phyloP scores from a whole-genome alignment of 2,329 filamentous ascomycete species.

The Paracorniculantispora psalliotae region DNA sequence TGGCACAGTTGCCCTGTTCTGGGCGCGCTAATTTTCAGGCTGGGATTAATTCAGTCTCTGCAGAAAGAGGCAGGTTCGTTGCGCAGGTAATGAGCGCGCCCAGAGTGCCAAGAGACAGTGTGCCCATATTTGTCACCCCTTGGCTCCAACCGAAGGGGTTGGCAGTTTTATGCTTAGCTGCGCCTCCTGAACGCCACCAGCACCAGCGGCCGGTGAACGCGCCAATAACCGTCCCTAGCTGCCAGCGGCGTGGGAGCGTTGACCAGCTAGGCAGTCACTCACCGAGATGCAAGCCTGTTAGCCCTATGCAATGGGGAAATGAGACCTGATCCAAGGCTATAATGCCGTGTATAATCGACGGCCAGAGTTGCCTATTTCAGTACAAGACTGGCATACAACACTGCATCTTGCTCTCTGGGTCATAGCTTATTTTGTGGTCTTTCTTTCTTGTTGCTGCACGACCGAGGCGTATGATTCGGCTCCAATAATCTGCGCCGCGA shows the following conservation, averaged over 20 bases:
- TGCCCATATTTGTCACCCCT: background rate
- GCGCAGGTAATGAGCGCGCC: background rate
- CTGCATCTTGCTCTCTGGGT: background rate
- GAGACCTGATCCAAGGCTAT: background rate
- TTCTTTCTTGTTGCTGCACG: too few relatives aligned
- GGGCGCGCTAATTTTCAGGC: conserved; percentile 1
- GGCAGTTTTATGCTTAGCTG: background rate
- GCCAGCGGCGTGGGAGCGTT: background rate
- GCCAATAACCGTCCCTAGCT: background rate
- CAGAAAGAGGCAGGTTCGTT: background rate
- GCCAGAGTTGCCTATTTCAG: background rate
- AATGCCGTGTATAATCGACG: background rate
- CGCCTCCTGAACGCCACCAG: background rate
- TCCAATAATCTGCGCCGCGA: too few relatives aligned
- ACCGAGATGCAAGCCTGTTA: background rate
- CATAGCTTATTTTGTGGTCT: background rate
- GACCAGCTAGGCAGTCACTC: background rate
- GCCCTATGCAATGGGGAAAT: background rate
- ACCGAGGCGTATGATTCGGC: too few relatives aligned
- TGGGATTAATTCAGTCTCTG: background rate
- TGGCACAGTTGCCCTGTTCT: background rate
- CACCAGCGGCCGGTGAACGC: background rate
- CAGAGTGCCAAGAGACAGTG: background rate
- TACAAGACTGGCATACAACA: background rate
- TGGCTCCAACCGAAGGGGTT: background rate